Conservation (phyloP, 306 rosid species). For the Pterocarpus macrocarpus region DNA sequence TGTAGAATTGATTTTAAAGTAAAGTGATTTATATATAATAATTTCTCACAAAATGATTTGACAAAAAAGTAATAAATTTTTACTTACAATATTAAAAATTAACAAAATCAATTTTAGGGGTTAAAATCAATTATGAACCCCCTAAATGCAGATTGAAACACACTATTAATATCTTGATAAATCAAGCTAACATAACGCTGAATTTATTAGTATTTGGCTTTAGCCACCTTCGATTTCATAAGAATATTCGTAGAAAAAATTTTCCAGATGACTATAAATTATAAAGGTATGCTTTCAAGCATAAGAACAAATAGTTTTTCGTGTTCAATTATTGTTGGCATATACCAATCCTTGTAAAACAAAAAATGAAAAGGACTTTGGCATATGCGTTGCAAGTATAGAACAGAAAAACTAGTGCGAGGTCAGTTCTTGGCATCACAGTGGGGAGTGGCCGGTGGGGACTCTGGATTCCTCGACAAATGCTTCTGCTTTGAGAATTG, state of each 20-base stretch:
- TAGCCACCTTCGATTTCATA: neutral
- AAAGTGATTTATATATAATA: too few species aligned
- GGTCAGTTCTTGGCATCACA: conserved; percentile 61
- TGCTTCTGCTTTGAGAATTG: conserved; percentile 37
- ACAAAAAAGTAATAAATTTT: too few species aligned
- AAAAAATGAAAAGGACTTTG: conserved; percentile 22
- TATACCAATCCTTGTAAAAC: conserved; percentile 29
- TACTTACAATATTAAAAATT: too few species aligned
- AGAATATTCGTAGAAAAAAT: neutral
- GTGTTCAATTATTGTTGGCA: conserved; percentile 47
- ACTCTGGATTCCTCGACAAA: conserved; percentile 51
- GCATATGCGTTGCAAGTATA: conserved; percentile 50
- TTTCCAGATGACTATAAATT: conserved; percentile 1
- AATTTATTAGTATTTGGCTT: neutral
- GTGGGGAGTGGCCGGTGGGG: conserved; percentile 46
- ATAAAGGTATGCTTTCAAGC: neutral
- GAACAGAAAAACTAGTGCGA: conserved; percentile 44
- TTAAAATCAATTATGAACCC: too few species aligned
- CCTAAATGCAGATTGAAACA: too few species aligned
- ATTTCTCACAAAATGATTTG: too few species aligned
- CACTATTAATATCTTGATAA: neutral
- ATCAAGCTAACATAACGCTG: neutral
- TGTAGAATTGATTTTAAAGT: too few species aligned
- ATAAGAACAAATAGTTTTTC: conserved; percentile 7
- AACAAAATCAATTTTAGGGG: too few species aligned